Base-by-base conservation (phyloP, 1,284 basidiomycete species). In the Malassezia pachydermatis region DNA sequence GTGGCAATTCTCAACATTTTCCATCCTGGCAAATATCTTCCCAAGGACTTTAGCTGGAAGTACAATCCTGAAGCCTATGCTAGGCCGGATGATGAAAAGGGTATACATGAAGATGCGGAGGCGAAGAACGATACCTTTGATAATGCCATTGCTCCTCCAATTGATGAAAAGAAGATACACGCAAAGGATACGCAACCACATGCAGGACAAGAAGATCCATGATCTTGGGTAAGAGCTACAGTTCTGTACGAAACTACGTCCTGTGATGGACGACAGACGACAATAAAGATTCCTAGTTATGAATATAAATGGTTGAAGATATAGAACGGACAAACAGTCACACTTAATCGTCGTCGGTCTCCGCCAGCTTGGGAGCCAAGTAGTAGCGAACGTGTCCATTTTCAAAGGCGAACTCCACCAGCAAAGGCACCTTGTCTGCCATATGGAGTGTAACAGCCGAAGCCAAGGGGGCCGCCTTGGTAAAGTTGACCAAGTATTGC, bases 401-500 rank as follows among this genome's bases (percentile, higher is more conserved):
- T 41, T 80, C 81, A 65, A 89, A 92, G 47, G 82, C 80, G 70
- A 88, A 92, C 38, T 84, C 82, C 36, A 14, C 59, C 34, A 63
- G 41, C 1, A 65, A 55, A 16, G 60, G 60, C 8, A 67, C 60
- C 38, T 69, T 65, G 52, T 63, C 59, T 42, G 49, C 57, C 60
- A 62, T 62, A 56, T 72, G 62, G 38, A 74, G 61, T 44, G 64
- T 78, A 30, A 89, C 86, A 22, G 77, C 78, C 56, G 78, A 78
- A 13, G 82, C 80, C 30, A 99, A 76, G 16, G 83, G 79, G 0
- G 84, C 78, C 55, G 86, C 88, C 78, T 96, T 98, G 53, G 88
- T 82, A 73, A 99, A 99, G 77, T 95, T 95, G 73, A 85, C 81
- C 24, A 99, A 81, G 75, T 98, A 99, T 75, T 98, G 96, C 67